Percentiles rank a stretch among this genome's conserved stretches.
These are phyloP conservation scores for Lachancea waltii DNA, from an alignment of 805 yeast genomes.

Conservation along the genomic window DNA sequence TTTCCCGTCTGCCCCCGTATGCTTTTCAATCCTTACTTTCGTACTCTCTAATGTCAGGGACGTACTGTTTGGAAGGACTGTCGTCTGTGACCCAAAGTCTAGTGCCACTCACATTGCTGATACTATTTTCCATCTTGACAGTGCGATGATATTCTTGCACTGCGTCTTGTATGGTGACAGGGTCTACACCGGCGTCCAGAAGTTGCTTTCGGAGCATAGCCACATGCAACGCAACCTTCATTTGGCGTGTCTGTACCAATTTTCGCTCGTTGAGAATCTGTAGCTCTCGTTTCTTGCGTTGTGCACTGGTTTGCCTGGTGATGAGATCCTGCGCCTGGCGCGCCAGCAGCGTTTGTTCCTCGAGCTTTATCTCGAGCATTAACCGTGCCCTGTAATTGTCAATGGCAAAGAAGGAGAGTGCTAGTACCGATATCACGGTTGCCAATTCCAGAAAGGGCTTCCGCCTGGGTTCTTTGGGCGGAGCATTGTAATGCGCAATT, in stretches of 20 bases:
- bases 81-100: slow-evolving; percentile 55
- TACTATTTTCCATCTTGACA: slow-evolving; percentile 52
- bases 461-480: slow-evolving; percentile 3
- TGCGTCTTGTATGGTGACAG: slow-evolving; percentile 49
- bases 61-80: slow-evolving; percentile 39
- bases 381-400: slow-evolving; percentile 44
- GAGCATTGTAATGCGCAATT: neutral
- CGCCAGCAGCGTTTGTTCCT: slow-evolving; percentile 30
- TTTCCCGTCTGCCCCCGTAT: neutral
- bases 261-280: slow-evolving; percentile 48
- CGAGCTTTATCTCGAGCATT: slow-evolving; percentile 30
- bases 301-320: slow-evolving; percentile 44
- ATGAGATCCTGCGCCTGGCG: slow-evolving; percentile 32
- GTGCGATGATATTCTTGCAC: slow-evolving; percentile 48
- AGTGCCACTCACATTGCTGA: slow-evolving; percentile 49
- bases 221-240: slow-evolving; percentile 60
- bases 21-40: slow-evolving; percentile 22
- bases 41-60: slow-evolving; percentile 60
- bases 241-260: slow-evolving; percentile 41
- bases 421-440: slow-evolving; percentile 37
- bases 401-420: slow-evolving; percentile 43
- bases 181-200: slow-evolving; percentile 49
- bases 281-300: slow-evolving; percentile 46
- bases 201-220: slow-evolving; percentile 60
- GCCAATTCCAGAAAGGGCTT: slow-evolving; percentile 35